phyloP scores from a whole-genome alignment of 176 grass and related monocot species.

The Puccinellia tenuiflora region DNA sequence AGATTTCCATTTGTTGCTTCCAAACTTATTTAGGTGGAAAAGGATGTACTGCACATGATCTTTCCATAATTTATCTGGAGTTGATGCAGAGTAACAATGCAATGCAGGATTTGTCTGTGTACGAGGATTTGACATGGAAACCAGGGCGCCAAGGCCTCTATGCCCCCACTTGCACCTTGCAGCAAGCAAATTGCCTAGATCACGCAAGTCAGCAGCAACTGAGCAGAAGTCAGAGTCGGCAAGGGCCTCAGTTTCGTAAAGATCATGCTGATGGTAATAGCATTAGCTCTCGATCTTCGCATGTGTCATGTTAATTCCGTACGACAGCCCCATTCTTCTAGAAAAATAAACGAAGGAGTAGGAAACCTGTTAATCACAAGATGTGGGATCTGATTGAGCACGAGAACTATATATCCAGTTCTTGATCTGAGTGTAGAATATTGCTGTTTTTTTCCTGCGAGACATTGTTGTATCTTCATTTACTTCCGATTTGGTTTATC shows the following conservation, averaged over 20 bases:
- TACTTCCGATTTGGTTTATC: conserved; percentile 11
- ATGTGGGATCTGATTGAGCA: conserved; percentile 15
- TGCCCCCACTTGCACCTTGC: conserved; percentile 67
- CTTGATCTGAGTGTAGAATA: neutral
- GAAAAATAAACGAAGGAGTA: conserved; percentile 28
- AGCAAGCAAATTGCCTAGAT: conserved; percentile 46
- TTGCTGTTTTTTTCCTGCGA: neutral
- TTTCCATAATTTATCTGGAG: neutral
- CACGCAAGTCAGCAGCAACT: conserved; percentile 22
- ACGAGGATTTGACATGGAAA: conserved; percentile 69
- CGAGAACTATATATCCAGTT: neutral
- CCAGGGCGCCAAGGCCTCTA: conserved; percentile 71
- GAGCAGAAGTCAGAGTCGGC: conserved; percentile 14
- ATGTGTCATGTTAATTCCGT: conserved; percentile 26
- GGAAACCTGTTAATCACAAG: conserved; percentile 20
- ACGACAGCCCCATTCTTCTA: conserved; percentile 22
- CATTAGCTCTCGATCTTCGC: conserved; percentile 24
- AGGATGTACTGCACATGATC: neutral
- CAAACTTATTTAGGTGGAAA: neutral
- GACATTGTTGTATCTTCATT: conserved; percentile 13
- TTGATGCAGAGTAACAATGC: neutral
- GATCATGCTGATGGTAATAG: conserved; percentile 9
- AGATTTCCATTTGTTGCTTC: neutral
- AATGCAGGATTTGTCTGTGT: conserved; percentile 87
- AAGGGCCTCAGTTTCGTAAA: conserved; percentile 5